Evolutionary conservation across 2,329 filamentous ascomycete species (phyloP), one percentile per base, ranked within the genome.

Genomic region (Cordyceps pruinosa): DNA sequence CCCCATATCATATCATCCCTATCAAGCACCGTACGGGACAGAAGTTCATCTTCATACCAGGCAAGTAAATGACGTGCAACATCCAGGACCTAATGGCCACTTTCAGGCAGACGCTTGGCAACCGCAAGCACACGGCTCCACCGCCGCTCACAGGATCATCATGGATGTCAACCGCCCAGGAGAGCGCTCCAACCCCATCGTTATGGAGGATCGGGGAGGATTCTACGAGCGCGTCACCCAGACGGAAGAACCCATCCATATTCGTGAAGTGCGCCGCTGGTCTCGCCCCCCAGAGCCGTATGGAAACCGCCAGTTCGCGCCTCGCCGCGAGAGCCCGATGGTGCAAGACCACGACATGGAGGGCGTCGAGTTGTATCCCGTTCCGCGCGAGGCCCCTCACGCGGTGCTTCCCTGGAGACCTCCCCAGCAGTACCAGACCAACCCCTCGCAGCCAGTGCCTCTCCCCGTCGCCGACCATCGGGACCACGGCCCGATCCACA

Each of bases 191-290:
- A 69, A 67, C 23, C 68, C 68, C 19, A 66, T 73, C 47, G 54
- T 73, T 61, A 74, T 75, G 72, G 71, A 74, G 60, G 70, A 74
- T 61, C 66, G 70, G 30, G 71, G 70, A 56, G 69, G 70, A 17
- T 72, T 73, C 54, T 70, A 64, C 59, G 72, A 71, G 60, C 70
- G 68, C 57, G 64, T 73, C 35, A 59, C 62, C 57, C 61, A 34
- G 53, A 55, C 53, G 41, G 55, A 52, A n/a, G 28, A 59, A 23
- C 58, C 59, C 34, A 60, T 62, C 3, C 37, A 61, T n/a, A 41
- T 62, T 23, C 41, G 60, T 13, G 58, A 56, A 32, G 61, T 57
- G 12, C 58, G 54, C 15, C 19, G 35, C 54, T 49, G 45, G 54
- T 49, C 54, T 19, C 54, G 54, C 5, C 46, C 54, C 19, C 54